Evolutionary conservation across 1,139 yeast genomes (phyloP).

Genomic region (Hemisphaericaspora xylofermentans): DNA sequence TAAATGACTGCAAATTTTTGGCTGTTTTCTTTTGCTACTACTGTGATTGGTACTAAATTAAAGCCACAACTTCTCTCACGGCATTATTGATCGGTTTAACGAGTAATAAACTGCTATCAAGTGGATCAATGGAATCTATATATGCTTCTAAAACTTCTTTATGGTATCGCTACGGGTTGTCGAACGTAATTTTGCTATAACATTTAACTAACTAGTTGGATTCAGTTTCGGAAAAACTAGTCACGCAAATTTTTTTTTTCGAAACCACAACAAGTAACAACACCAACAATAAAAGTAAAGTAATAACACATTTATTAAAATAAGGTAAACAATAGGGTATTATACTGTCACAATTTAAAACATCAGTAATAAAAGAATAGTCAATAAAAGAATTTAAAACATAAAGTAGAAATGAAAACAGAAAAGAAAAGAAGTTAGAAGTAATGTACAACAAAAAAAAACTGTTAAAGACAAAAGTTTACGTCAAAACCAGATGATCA

Average conservation of each 20-base stretch:
- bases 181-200: no score
- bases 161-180: not conserved
- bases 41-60: no score
- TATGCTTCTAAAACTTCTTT: not conserved
- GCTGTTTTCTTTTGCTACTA: not conserved
- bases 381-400: constrained; percentile 3
- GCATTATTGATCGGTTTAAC: no score
- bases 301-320: constrained; percentile 1
- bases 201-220: no score
- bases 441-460: constrained; percentile 5
- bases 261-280: not conserved
- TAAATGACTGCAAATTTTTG: constrained; percentile 11
- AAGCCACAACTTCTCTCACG: no score
- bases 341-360: not conserved
- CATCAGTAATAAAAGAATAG: not conserved
- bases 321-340: not conserved
- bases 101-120: no score
- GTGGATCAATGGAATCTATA: no score
- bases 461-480: not conserved
- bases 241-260: not conserved
- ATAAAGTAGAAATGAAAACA: constrained; percentile 1
- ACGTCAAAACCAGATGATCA: no score
- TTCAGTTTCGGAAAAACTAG: not conserved
- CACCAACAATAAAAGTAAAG: no score
- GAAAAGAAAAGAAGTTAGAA: constrained; percentile 1